Evolutionary conservation across 441 rosid genomes (phyloP).

Genomic region (Brassica hybrid): DNA sequence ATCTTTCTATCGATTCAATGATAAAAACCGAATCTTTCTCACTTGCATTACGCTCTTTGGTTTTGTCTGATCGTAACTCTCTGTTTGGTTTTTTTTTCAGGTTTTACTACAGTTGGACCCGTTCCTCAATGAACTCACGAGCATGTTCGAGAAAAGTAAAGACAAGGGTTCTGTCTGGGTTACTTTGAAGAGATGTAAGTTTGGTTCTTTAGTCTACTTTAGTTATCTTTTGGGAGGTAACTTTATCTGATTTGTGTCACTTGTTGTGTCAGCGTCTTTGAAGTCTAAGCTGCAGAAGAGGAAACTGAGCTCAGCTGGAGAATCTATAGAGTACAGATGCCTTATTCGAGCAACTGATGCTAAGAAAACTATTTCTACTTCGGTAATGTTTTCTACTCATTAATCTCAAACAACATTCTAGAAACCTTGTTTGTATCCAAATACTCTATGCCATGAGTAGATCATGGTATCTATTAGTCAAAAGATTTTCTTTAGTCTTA

Average conservation of each 20-base stretch:
- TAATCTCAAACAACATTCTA: not conserved
- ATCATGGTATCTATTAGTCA: no score
- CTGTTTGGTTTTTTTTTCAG: conserved; percentile 40
- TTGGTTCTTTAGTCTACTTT: not conserved
- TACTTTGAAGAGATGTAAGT: conserved; percentile 81
- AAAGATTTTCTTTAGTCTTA: no score
- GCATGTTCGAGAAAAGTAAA: conserved; percentile 81
- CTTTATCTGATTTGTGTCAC: conserved; percentile 11
- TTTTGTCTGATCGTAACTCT: conserved; percentile 11
- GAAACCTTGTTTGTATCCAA: conserved; percentile 9
- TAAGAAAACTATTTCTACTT: conserved; percentile 79
- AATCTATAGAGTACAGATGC: conserved; percentile 74
- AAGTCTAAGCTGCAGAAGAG: conserved; percentile 79
- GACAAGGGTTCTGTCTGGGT: conserved; percentile 93
- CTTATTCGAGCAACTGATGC: conserved; percentile 90
- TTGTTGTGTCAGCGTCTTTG: conserved; percentile 62
- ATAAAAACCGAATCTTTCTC: not conserved
- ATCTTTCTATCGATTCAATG: not conserved
- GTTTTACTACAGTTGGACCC: conserved; percentile 82
- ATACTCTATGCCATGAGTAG: not conserved
- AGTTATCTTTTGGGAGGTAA: not conserved
- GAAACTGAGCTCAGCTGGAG: conserved; percentile 63
- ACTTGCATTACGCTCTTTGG: not conserved
- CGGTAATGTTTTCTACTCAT: conserved; percentile 51
- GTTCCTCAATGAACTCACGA: conserved; percentile 84